A percentile compares a stretch with the other conserved stretches of the same genome.
Conservation (phyloP, 306 rosid genomes). For the Leucaena leucocephala region DNA sequence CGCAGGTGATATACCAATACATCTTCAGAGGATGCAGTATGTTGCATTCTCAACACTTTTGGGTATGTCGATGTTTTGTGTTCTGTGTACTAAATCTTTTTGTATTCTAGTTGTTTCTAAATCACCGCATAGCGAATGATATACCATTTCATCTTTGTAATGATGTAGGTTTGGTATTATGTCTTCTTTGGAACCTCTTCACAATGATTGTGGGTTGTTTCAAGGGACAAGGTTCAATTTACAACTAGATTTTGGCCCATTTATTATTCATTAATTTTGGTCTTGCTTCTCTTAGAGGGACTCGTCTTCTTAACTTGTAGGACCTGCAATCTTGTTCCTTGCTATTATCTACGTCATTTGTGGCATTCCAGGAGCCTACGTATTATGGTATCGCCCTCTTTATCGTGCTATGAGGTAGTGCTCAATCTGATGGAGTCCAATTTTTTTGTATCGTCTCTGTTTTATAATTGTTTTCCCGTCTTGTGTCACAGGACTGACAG, state of each 20-base stretch:
- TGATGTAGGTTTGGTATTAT: constrained; percentile 62
- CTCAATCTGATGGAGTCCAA: constrained; percentile 32
- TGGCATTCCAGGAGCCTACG: constrained; percentile 71
- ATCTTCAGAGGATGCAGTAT: constrained; percentile 82
- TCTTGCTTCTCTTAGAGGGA: constrained; percentile 28
- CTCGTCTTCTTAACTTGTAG: constrained; percentile 51
- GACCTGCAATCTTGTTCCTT: constrained; percentile 67
- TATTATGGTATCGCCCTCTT: constrained; percentile 94
- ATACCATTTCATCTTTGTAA: constrained; percentile 25
- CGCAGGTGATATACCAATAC: constrained; percentile 80
- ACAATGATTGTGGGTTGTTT: constrained; percentile 74
- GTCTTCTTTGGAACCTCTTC: constrained; percentile 70
- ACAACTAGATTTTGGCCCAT: constrained; percentile 9
- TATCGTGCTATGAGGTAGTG: constrained; percentile 89
- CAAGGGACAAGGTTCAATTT: constrained; percentile 70
- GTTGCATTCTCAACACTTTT: constrained; percentile 84
- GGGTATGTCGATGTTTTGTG: constrained; percentile 58
- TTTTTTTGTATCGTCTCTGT: constrained; percentile 39
- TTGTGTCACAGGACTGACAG: constrained; percentile 77
- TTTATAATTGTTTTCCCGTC: constrained; percentile 26
- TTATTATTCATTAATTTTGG: background rate
- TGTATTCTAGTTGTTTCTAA: constrained; percentile 5
- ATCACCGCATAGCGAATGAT: background rate
- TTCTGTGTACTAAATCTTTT: background rate
- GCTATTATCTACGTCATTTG: constrained; percentile 69